Evolutionary conservation across 2,329 filamentous ascomycete species (phyloP).

Genomic region (Seiridium unicorne): DNA sequence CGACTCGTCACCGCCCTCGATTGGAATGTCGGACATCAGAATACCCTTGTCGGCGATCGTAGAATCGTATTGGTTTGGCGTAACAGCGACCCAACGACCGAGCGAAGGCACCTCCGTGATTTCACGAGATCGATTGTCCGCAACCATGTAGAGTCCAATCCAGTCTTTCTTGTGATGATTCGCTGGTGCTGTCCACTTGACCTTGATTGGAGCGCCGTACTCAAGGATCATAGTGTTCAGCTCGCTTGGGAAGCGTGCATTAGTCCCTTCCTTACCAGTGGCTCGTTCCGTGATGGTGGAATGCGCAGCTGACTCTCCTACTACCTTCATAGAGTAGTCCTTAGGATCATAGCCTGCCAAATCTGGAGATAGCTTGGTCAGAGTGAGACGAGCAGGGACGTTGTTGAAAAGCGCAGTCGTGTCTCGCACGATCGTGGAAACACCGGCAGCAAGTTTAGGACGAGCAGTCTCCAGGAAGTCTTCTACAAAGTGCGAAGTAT

Average conservation of each 20-base stretch:
- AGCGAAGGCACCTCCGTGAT: constrained; percentile 80
- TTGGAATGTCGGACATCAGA: constrained; percentile 62
- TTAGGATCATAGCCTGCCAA: constrained; percentile 76
- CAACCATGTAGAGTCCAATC: constrained; percentile 95
- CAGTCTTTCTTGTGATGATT: constrained; percentile 91
- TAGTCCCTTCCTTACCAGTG: constrained; percentile 71
- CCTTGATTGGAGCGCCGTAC: constrained; percentile 85
- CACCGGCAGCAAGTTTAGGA: constrained; percentile 81
- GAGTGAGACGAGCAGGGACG: constrained; percentile 81
- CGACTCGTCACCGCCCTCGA: constrained; percentile 49
- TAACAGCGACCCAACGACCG: constrained; percentile 86
- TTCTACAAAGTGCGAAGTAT: constrained; percentile 85
- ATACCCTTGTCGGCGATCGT: constrained; percentile 75
- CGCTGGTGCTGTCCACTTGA: constrained; percentile 85
- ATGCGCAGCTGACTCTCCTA: constrained; percentile 58
- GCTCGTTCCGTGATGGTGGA: constrained; percentile 56
- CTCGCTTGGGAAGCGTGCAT: constrained; percentile 65
- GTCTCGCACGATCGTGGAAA: constrained; percentile 84
- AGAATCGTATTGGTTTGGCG: constrained; percentile 72
- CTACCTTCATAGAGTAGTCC: constrained; percentile 75
- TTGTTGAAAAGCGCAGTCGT: constrained; percentile 85
- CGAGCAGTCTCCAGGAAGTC: constrained; percentile 84
- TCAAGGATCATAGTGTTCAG: constrained; percentile 78
- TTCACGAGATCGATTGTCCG: constrained; percentile 85
- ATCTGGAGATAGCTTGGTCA: constrained; percentile 77